Conservation (phyloP, 2,329 filamentous ascomycete genomes). For the Paracoccidioides brasiliensis region DNA sequence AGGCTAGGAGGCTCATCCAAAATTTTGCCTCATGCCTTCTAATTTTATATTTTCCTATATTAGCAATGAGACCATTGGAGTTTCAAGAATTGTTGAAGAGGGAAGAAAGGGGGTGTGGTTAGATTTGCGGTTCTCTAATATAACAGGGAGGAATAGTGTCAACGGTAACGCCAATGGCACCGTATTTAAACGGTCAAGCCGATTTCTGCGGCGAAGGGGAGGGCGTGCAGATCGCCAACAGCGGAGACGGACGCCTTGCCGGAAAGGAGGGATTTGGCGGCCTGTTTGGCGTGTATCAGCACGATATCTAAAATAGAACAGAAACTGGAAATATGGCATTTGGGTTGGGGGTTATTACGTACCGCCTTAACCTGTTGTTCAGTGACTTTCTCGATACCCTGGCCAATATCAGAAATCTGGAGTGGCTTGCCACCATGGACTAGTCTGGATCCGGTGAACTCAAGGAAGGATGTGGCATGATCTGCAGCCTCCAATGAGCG, state of each 20-base stretch:
- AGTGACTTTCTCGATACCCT: slow-evolving; percentile 68
- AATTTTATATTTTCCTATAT: background rate
- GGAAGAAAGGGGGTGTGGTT: background rate
- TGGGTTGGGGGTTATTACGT: slow-evolving; percentile 29
- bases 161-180: background rate
- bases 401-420: slow-evolving; percentile 66
- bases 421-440: slow-evolving; percentile 70
- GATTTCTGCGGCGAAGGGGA: slow-evolving; percentile 89
- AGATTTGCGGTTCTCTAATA: background rate
- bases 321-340: slow-evolving; percentile 2
- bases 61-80: background rate
- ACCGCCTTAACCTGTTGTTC: slow-evolving; percentile 76
- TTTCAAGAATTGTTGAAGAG: background rate
- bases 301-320: slow-evolving; percentile 6
- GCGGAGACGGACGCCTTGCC: slow-evolving; percentile 79
- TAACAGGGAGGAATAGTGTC: background rate
- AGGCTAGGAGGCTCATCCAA: background rate
- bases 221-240: slow-evolving; percentile 79
- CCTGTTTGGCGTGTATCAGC: slow-evolving; percentile 40
- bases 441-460: slow-evolving; percentile 72
- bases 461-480: slow-evolving; percentile 61
- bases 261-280: slow-evolving; percentile 75
- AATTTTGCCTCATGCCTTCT: background rate
- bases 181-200: slow-evolving; percentile 76
- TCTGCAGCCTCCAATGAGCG: slow-evolving; percentile 72